A percentile compares a stretch with the other conserved stretches of the same genome.
Conservation (phyloP, 257 asterid species). For the Linderniella brevidens region DNA sequence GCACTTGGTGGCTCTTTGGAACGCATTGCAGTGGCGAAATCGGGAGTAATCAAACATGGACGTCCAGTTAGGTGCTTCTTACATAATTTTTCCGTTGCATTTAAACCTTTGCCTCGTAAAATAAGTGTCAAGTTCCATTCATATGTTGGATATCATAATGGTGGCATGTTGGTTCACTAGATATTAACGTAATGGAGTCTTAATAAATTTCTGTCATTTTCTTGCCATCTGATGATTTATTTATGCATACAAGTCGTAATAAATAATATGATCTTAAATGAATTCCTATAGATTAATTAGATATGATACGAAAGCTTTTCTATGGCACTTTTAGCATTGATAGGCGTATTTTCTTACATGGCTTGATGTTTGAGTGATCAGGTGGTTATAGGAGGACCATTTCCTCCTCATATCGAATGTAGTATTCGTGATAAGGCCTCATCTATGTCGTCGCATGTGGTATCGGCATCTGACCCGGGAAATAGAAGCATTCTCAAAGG, state of each 20-base stretch:
- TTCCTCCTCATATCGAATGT: constrained; percentile 66
- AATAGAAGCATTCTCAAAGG: constrained; percentile 51
- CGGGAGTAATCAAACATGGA: constrained; percentile 77
- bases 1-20: constrained; percentile 95
- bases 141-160: neutral
- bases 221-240: too few relatives aligned
- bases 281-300: too few relatives aligned
- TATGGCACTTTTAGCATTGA: too few relatives aligned
- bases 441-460: constrained; percentile 53
- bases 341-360: neutral
- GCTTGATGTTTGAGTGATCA: constrained; percentile 16
- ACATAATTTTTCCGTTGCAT: constrained; percentile 9
- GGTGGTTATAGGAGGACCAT: constrained; percentile 93
- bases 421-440: constrained; percentile 65
- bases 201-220: too few relatives aligned
- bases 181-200: too few relatives aligned
- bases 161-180: too few relatives aligned
- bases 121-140: neutral
- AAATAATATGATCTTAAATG: neutral
- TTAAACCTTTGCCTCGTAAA: constrained; percentile 1
- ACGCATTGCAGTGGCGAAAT: constrained; percentile 81
- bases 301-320: too few relatives aligned
- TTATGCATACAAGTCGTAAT: too few relatives aligned
- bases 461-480: constrained; percentile 71
- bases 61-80: constrained; percentile 95